Evolutionary conservation across 345 rosid genomes (phyloP), one percentile per base, ranked within the genome.

Genomic region (Citropsis articulata): DNA sequence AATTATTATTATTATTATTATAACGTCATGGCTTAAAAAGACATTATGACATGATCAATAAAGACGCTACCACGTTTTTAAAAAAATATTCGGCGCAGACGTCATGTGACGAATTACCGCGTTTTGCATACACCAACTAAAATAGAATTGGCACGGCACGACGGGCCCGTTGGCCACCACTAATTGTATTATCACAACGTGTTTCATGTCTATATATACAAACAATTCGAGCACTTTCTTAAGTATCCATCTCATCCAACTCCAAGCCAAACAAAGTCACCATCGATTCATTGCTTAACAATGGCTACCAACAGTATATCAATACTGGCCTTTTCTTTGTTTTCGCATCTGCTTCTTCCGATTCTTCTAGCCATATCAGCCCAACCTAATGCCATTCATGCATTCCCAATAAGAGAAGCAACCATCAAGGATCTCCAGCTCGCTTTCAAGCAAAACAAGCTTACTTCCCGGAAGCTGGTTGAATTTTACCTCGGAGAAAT

Each of bases 401-500:
- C 13, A n/a, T n/a, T n/a, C 27, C 27, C 62, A n/a, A 7, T 59
- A n/a, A 59, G 5, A n/a, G 62, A 59, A 59, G 62, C 62, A 59
- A 59, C 62, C 62, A 59, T 59, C 13, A 59, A 59, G 10, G 62
- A 59, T 59, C 27, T 59, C 25, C 62, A 59, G 62, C 13, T 59
- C 8, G 62, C 62, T n/a, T 59, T 59, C 62, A 59, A 59, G 62
- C 62, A 7, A 59, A 21, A 59, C 62, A 59, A 9, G 57, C 62
- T 59, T 2, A 7, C 62, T 13, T 59, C 57, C 21, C 57, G 77
- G 77, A 21, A 62, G 28, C 69, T 40, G 4, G 77, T 74, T 42
- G 55, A 74, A 22, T 74, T 74, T 28, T 74, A 74, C 21, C 25
- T 74, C 10, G 50, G 31, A 38, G 69, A 74, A 62, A 74, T 74